phyloP scores from a whole-genome alignment of 108 stramenopile species.

The Cyclostephanos invisitatus region DNA sequence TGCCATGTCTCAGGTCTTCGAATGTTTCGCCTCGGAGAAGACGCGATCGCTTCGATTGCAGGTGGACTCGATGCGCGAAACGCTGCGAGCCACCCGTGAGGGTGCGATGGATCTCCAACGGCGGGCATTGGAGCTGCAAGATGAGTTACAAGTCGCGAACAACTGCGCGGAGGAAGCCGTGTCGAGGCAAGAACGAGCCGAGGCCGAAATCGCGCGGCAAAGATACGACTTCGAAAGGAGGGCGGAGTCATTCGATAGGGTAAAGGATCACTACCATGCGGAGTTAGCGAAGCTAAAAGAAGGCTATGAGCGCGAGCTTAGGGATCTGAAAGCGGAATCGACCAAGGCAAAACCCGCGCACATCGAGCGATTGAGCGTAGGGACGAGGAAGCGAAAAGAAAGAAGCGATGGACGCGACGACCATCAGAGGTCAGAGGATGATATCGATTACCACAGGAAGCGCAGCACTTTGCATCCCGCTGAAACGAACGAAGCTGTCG shows the following conservation, averaged over 20 bases:
- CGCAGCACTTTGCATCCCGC: neutral
- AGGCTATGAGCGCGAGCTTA: constrained; percentile 13
- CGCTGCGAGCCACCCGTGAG: constrained; percentile 29
- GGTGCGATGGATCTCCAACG: constrained; percentile 38
- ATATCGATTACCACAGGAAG: neutral
- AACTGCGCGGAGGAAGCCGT: constrained; percentile 15
- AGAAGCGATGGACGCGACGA: neutral
- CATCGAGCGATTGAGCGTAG: neutral
- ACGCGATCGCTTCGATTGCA: constrained; percentile 24
- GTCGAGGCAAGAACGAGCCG: constrained; percentile 10
- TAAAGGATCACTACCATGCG: constrained; percentile 25
- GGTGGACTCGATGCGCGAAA: constrained; percentile 16
- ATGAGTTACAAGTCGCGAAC: constrained; percentile 26
- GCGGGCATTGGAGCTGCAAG: constrained; percentile 27
- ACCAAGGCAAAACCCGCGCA: neutral
- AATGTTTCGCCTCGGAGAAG: constrained; percentile 20
- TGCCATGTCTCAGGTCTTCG: constrained; percentile 34
- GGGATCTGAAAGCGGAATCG: constrained; percentile 9
- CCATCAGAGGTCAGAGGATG: neutral
- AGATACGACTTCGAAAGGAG: constrained; percentile 31
- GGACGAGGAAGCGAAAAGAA: neutral
- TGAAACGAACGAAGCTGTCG: neutral
- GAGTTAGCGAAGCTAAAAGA: constrained; percentile 24
- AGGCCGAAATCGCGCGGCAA: constrained; percentile 24
- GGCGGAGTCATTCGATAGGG: constrained; percentile 28